These are phyloP conservation scores for Trichomonascaceae sp. DNA, from an alignment of 1,139 yeast species.

Conservation along the genomic window DNA sequence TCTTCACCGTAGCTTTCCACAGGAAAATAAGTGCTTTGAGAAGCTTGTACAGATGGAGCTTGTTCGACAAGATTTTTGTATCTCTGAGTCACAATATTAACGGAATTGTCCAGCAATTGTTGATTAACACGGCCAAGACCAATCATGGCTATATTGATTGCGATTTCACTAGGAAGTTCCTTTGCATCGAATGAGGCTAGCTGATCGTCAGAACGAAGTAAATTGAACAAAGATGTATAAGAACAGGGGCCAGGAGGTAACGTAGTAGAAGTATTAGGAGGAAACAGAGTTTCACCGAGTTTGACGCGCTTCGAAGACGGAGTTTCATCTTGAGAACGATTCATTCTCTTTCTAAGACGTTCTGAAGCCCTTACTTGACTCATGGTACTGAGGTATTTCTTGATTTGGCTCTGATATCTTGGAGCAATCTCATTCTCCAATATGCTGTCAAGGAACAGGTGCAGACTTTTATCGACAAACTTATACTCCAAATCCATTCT, in stretches of 20 bases:
- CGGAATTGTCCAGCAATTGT: constrained; percentile 55
- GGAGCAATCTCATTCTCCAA: constrained; percentile 26
- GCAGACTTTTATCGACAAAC: constrained; percentile 35
- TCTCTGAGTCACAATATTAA: constrained; percentile 62
- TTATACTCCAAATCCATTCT: constrained; percentile 28
- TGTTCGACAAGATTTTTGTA: constrained; percentile 40
- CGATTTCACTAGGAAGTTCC: constrained; percentile 56
- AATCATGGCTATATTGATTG: constrained; percentile 58
- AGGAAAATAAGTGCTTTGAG: constrained; percentile 16
- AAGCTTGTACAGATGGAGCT: constrained; percentile 15
- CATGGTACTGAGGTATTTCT: constrained; percentile 28
- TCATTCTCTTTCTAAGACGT: constrained; percentile 22
- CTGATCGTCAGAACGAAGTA: constrained; percentile 58
- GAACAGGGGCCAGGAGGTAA: constrained; percentile 31
- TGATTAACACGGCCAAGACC: constrained; percentile 54
- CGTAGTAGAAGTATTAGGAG: constrained; percentile 22
- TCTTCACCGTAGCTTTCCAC: constrained; percentile 23
- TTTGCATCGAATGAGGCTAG: constrained; percentile 64
- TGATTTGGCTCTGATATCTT: constrained; percentile 24
- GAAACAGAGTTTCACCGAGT: constrained; percentile 20
- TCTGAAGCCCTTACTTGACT: constrained; percentile 29
- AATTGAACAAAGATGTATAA: constrained; percentile 42
- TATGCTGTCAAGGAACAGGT: constrained; percentile 31
- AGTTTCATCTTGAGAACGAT: constrained; percentile 18
- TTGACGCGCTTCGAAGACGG: constrained; percentile 19